These are phyloP conservation scores for Pleurotus tuoliensis DNA, from an alignment of 768 basidiomycete species.

Conservation along the genomic window DNA sequence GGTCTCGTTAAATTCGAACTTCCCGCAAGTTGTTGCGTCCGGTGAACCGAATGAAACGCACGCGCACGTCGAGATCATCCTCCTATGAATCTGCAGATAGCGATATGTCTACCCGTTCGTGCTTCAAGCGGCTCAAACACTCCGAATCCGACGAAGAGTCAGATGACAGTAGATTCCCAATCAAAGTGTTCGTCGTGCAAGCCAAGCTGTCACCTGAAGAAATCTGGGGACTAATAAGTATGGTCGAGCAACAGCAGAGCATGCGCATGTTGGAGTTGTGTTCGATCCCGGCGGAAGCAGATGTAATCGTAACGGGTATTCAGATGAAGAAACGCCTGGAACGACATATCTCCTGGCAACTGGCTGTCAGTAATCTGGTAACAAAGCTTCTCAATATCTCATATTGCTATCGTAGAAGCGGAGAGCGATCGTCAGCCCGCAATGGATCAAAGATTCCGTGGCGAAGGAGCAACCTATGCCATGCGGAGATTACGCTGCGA, in stretches of 20 bases:
- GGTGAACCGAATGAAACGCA: too few species aligned
- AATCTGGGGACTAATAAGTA: constrained; percentile 31
- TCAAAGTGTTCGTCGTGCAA: constrained; percentile 20
- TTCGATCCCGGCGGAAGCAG: constrained; percentile 41
- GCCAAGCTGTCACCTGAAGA: constrained; percentile 17
- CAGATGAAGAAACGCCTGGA: constrained; percentile 66
- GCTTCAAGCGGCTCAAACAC: constrained; percentile 9
- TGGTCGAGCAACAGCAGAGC: constrained; percentile 24
- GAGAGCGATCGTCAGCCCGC: constrained; percentile 66
- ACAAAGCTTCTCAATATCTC: background rate
- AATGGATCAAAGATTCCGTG: constrained; percentile 66
- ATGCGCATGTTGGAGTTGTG: constrained; percentile 29
- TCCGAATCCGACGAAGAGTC: background rate
- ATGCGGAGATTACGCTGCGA: constrained; percentile 53
- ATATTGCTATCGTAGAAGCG: constrained; percentile 38
- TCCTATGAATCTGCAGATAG: too few species aligned
- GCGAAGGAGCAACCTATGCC: constrained; percentile 39
- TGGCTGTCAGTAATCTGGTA: constrained; percentile 48
- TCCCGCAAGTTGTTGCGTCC: too few species aligned
- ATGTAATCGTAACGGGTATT: constrained; percentile 64
- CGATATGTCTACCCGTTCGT: background rate
- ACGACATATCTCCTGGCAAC: constrained; percentile 61
- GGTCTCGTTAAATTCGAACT: too few species aligned
- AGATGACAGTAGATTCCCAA: constrained; percentile 1
- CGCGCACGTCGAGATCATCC: too few species aligned